Evolutionary conservation across 805 yeast genomes (phyloP).

Genomic region (Wickerhamiella dianesei): DNA sequence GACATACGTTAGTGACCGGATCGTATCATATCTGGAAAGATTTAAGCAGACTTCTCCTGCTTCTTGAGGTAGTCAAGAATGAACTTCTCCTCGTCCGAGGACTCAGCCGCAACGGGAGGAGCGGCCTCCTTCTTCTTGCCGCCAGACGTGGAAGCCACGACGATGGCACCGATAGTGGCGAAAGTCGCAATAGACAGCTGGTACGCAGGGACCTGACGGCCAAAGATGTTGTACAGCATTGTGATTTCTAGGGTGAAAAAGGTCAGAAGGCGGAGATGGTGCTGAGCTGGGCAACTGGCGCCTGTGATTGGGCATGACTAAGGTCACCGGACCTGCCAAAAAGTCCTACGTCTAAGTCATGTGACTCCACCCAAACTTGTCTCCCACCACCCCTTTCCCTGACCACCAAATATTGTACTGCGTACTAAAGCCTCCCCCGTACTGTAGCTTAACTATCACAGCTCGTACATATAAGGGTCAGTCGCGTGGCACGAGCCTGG

Average conservation of each 20-base stretch:
- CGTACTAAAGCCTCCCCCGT: no score
- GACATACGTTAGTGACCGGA: constrained; percentile 30
- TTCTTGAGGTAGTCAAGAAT: constrained; percentile 51
- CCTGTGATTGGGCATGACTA: not conserved
- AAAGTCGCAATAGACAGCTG: constrained; percentile 76
- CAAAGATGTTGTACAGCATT: constrained; percentile 57
- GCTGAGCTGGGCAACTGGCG: not conserved
- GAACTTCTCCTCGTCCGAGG: constrained; percentile 83
- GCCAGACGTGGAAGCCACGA: constrained; percentile 62
- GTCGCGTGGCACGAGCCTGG: no score
- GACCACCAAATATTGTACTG: no score
- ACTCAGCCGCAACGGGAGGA: constrained; percentile 60
- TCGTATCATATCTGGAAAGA: constrained; percentile 27
- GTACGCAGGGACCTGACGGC: constrained; percentile 74
- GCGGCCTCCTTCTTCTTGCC: constrained; percentile 36
- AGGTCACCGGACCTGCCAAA: no score
- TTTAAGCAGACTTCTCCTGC: constrained; percentile 6
- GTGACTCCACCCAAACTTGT: no score
- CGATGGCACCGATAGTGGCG: constrained; percentile 48
- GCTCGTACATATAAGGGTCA: no score
- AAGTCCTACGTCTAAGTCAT: no score
- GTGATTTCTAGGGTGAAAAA: not conserved
- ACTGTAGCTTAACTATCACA: no score
- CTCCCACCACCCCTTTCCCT: no score
- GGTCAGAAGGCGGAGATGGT: constrained; percentile 1